Conservation (phyloP, 345 rosid species). For the Brassica rapa region DNA sequence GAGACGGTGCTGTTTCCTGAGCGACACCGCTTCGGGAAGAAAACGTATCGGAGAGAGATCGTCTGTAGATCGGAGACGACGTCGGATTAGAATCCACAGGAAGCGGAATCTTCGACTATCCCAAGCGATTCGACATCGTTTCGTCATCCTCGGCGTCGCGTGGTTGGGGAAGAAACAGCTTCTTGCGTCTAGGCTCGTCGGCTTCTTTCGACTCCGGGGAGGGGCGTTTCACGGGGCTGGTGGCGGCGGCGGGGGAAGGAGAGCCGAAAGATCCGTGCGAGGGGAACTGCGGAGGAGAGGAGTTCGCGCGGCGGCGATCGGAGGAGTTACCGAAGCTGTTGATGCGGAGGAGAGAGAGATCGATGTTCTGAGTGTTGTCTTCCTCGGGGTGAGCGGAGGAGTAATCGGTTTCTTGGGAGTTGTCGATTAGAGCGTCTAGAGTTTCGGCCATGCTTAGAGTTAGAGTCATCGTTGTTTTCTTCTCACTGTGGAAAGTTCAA, state of each 20-base stretch:
- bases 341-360: slow-evolving; percentile 40
- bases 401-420: slow-evolving; percentile 20
- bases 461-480: slow-evolving; percentile 1
- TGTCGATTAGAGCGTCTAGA: slow-evolving; percentile 15
- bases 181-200: slow-evolving; percentile 40
- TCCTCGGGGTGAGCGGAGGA: slow-evolving; percentile 31
- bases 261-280: slow-evolving; percentile 37
- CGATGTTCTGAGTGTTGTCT: slow-evolving; percentile 31
- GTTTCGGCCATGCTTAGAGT: slow-evolving; percentile 32
- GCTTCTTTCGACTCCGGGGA: slow-evolving; percentile 40
- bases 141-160: slow-evolving; percentile 37
- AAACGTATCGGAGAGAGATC: slow-evolving; percentile 42
- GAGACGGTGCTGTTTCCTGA: slow-evolving; percentile 29
- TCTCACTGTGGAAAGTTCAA: neutral
- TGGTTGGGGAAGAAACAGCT: slow-evolving; percentile 24
- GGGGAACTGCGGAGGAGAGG: slow-evolving; percentile 40
- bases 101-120: slow-evolving; percentile 37
- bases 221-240: slow-evolving; percentile 39
- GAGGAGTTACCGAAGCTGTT: slow-evolving; percentile 41
- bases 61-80: slow-evolving; percentile 31
- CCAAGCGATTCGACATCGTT: slow-evolving; percentile 26
- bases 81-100: slow-evolving; percentile 24
- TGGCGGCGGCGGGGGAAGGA: slow-evolving; percentile 13
- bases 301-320: slow-evolving; percentile 42
- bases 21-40: neutral